Evolutionary conservation across 2,329 filamentous ascomycete genomes (phyloP), one percentile per base, ranked within the genome.

Genomic region (Xylaria sp.): DNA sequence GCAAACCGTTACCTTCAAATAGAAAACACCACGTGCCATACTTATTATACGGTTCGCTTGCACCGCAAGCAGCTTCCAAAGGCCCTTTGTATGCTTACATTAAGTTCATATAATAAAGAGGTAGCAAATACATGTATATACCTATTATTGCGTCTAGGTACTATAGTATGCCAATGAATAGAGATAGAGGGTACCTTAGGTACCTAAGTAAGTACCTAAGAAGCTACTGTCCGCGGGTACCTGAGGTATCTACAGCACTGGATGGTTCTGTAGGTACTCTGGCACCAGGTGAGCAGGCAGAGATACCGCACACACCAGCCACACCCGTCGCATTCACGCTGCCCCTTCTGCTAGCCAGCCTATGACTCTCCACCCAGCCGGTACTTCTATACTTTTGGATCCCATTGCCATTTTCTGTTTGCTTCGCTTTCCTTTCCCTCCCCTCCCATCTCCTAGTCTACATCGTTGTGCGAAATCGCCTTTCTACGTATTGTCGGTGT

Each of bases 401-500:
- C 73, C 73, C 73, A 39, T 68, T 65, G 53, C 71, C 64, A 65
- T 69, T 72, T 68, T 72, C 69, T 71, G 69, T 71, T 72, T 71
- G 70, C 73, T 75, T 75, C 72, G 70, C 69, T 75, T 74, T 70
- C 69, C 70, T 72, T 71, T 73, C 70, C 75, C 71, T 69, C 75
- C 71, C 75, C 71, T 77, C 74, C 73, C 76, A 75, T 79, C 76
- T 75, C 75, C 24, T 36, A 7, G 7, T 11, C 73, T 73, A 67
- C 68, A 77, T 78, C 75, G 77, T 72, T 72, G 74, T 77, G 74
- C 69, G 74, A 76, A 78, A 76, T 75, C 69, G 60, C 59, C 61
- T 77, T 76, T 74, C 77, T 75, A 74, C 77, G 73, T 76, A 76
- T 76, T 74, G 78, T 77, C 76, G 71, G 78, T 77, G 76, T 77